Percentiles rank a stretch among this genome's conserved stretches.
phyloP scores from a whole-genome alignment of 2,329 filamentous ascomycete species.

The Aureobasidium sp. region DNA sequence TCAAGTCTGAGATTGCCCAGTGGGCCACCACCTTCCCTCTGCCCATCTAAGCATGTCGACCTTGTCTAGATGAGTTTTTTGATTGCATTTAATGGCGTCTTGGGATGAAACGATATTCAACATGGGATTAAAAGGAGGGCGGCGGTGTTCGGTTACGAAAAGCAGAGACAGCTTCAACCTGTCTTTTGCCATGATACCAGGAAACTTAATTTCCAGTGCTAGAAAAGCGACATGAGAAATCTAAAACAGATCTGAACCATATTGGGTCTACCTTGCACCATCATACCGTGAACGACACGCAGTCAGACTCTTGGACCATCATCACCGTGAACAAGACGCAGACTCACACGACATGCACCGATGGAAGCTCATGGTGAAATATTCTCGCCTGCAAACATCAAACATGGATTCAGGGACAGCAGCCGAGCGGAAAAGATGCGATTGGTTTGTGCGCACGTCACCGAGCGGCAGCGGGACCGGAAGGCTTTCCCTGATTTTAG shows the following conservation, averaged over 20 bases:
- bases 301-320: no score
- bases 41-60: conserved; percentile 52
- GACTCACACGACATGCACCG: no score
- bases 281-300: no score
- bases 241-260: conserved; percentile 6
- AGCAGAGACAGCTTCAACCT: conserved; percentile 16
- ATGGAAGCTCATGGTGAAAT: no score
- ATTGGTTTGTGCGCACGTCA: conserved; percentile 14
- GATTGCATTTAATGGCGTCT: conserved; percentile 16
- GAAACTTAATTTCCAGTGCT: background rate
- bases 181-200: conserved; percentile 16
- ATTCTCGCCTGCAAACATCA: no score
- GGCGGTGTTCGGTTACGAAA: conserved; percentile 15
- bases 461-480: conserved; percentile 1
- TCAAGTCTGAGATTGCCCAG: conserved; percentile 80
- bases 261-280: background rate
- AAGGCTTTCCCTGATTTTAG: conserved; percentile 10
- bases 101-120: conserved; percentile 16
- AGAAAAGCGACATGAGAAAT: conserved; percentile 13
- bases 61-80: background rate
- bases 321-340: no score
- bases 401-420: no score
- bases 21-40: conserved; percentile 93
- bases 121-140: conserved; percentile 11
- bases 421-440: background rate